A percentile compares a stretch with the other conserved stretches of the same genome.
Conservation (phyloP, 2,329 filamentous ascomycete genomes). For the Cordyceps pruinosa region DNA sequence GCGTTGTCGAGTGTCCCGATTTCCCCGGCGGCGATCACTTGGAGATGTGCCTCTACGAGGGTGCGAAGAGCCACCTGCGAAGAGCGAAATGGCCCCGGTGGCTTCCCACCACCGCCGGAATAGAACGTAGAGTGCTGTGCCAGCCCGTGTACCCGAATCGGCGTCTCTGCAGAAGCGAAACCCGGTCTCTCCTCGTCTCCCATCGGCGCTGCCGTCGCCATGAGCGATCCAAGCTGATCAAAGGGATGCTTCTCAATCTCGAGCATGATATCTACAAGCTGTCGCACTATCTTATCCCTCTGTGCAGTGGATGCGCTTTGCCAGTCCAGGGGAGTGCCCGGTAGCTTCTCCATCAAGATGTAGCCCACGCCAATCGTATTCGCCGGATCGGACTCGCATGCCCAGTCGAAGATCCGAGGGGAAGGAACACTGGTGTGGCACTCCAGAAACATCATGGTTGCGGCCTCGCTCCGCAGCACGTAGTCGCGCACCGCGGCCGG, state of each 20-base stretch:
- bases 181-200: not conserved
- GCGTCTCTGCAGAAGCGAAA: not conserved
- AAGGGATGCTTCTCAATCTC: constrained; percentile 28
- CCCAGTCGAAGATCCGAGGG: constrained; percentile 28
- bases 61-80: constrained; percentile 16
- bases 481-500: constrained; percentile 19
- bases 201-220: not conserved
- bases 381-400: constrained; percentile 22
- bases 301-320: constrained; percentile 21
- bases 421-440: constrained; percentile 23
- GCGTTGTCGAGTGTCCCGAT: constrained; percentile 15
- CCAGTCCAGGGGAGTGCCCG: constrained; percentile 29
- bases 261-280: constrained; percentile 26
- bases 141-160: constrained; percentile 14
- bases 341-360: constrained; percentile 36
- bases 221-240: constrained; percentile 21
- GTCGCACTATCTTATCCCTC: constrained; percentile 24
- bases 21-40: constrained; percentile 22
- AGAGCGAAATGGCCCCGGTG: constrained; percentile 20
- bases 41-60: constrained; percentile 18
- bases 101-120: constrained; percentile 1
- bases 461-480: constrained; percentile 22
- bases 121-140: constrained; percentile 17
- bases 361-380: constrained; percentile 32
- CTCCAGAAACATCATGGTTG: constrained; percentile 20